Evolutionary conservation across 495 filamentous ascomycete species (phyloP), one percentile per base, ranked within the genome.

Genomic region (Apodospora peruviana): DNA sequence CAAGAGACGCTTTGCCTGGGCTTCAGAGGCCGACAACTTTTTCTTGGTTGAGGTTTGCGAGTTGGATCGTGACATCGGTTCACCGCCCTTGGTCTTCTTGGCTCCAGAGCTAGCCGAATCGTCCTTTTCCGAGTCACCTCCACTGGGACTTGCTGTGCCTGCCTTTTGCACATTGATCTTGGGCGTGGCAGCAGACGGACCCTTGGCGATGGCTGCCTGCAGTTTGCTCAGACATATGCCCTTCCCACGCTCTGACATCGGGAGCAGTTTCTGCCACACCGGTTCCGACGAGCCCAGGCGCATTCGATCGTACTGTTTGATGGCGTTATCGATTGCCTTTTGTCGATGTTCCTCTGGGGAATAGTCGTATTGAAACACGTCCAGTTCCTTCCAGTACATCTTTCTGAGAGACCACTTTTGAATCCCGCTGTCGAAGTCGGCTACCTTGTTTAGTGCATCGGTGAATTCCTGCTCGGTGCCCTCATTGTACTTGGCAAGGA

Each of bases 251-350:
- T 95, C 88, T 29, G 81, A 73, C 49, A 78, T 79, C 0, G 85
- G 82, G 22, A 93, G 77, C 36, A 96, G 73, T 53, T 72, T 74
- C 62, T 96, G 87, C 89, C 90, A 96, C 3, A 87, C 69, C 41
- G 82, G 78, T 51, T 93, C 88, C 3, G 80, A 76, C 24, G 78
- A 73, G 19, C 76, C 77, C n/a, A 95, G 65, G 4, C 90, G 80
- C 70, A 85, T 74, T 46, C 84, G 82, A 70, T 96, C 90, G 56
- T 86, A 95, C 20, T 84, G 77, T 32, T 77, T 83, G 44, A 94
- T 78, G n/a, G 89, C 87, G 59, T 86, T 88, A 56, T 91, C 83
- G 62, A 95, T 91, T 11, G 87, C 90, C 11, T 75, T 73, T 57
- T 90, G 74, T 21, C 90, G 83, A 55, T 91, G 86, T 25, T 82